Percentiles rank a stretch among this genome's conserved stretches.
Conservation (phyloP, 257 asterid species). For the Coffea eugenioides region DNA sequence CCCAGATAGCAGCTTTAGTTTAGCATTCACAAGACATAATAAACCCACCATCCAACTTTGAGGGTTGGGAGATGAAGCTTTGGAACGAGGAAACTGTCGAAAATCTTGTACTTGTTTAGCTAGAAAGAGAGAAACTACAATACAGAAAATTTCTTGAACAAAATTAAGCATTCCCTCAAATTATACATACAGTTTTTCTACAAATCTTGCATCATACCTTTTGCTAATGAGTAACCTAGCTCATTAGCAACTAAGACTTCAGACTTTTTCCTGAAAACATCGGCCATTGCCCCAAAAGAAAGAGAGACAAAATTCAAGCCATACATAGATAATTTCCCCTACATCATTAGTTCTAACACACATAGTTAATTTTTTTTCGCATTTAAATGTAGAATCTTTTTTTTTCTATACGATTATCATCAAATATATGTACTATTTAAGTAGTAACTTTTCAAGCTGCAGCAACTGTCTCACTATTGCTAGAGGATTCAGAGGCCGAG, state of each 20-base stretch:
- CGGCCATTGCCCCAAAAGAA: background rate
- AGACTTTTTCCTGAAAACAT: background rate
- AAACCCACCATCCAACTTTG: background rate
- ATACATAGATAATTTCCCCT: background rate
- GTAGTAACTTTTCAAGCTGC: constrained; percentile 23
- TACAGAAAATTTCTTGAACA: background rate
- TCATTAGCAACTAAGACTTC: background rate
- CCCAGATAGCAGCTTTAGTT: background rate
- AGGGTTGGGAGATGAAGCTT: background rate
- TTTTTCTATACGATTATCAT: background rate
- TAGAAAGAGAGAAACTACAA: background rate
- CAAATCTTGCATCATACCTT: background rate
- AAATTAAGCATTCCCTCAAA: background rate
- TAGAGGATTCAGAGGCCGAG: constrained; percentile 26
- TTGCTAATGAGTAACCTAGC: background rate
- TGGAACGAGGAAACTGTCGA: background rate
- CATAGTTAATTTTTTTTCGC: background rate
- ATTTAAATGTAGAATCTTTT: background rate
- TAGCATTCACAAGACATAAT: background rate
- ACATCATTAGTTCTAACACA: background rate
- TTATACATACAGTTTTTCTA: background rate
- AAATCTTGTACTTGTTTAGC: background rate
- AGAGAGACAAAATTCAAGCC: background rate
- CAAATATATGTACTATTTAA: background rate
- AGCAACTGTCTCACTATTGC: constrained; percentile 23